Base-by-base conservation (phyloP, 805 yeast species). In the Candida chauliodis region DNA sequence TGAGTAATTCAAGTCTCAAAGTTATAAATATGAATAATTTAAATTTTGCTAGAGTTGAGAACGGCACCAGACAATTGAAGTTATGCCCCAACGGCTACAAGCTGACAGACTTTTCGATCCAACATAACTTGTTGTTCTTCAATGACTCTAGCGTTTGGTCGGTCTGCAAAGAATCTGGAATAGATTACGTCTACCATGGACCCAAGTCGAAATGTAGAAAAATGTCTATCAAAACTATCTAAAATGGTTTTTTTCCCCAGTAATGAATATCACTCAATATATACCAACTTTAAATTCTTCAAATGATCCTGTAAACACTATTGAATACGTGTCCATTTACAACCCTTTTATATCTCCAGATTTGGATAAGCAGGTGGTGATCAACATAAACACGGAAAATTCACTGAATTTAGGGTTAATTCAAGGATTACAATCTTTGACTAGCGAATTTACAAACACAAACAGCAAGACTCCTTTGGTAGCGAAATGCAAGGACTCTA, bases 391-490 rank as follows among this genome's bases (percentile, higher is more conserved):
- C 14, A 8, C 5, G 5, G 10, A 8, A 6, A 10, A 27, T 16
- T 5, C 17, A 5, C 17, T 7, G 10, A 21, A 40, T 58, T 44
- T 68, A 8, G 72, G 73, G 0, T 43, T 68, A 13, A 47, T 65
- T 8, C 55, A 66, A 31, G 73, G 73, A 3, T 52, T 65, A 2
- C 54, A 51, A 30, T 55, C 65, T 17, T 50, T 68, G 32, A 53
- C 56, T 7, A 36, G 42, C 3, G 59, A 52, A 23, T 63, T 66
- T 39, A 47, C 44, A 13, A 14, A 35, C 0, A 20, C 38, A 15
- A 19, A 36, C 14, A n/a, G n/a, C n/a, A n/a, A n/a, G n/a, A 41
- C 38, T 20, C 48, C 51, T 3, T 45, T 47, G n/a, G 49, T 56
- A 3, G 56, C 66, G 5, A 51, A 52, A 30, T 43, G 61, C 0